These are phyloP conservation scores for Ophiostoma sp. DNA, from an alignment of 2,329 filamentous ascomycete species.

Conservation along the genomic window DNA sequence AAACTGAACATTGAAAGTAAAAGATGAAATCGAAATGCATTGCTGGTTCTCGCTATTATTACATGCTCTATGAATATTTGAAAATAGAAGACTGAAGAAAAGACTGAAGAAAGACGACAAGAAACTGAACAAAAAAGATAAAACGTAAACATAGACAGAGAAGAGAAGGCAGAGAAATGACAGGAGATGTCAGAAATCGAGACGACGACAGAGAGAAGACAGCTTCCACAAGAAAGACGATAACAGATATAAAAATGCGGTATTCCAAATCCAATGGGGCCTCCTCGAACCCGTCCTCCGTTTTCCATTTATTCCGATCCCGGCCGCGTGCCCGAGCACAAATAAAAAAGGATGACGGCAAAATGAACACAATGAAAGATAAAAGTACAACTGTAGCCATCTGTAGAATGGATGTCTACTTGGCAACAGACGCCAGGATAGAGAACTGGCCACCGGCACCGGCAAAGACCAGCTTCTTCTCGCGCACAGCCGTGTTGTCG, in stretches of 20 bases:
- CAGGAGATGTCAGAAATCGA: background rate
- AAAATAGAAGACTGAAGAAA: background rate
- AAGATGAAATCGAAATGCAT: background rate
- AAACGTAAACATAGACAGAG: background rate
- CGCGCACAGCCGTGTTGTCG: slow-evolving; percentile 76
- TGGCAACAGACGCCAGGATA: slow-evolving; percentile 45
- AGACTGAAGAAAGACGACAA: background rate
- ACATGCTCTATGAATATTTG: background rate
- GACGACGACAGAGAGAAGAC: background rate
- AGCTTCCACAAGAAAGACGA: background rate
- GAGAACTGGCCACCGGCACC: slow-evolving; percentile 85
- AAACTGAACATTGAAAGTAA: background rate
- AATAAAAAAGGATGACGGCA: background rate
- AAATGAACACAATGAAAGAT: background rate
- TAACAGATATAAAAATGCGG: background rate
- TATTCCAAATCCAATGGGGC: background rate
- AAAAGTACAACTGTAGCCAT: background rate
- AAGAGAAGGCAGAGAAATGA: slow-evolving; percentile 1
- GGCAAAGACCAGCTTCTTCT: slow-evolving; percentile 68
- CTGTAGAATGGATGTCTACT: slow-evolving; percentile 18
- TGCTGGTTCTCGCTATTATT: slow-evolving; percentile 9
- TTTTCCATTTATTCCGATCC: background rate
- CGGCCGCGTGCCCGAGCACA: background rate
- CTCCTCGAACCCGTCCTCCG: background rate
- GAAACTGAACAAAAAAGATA: no score